Evolutionary conservation across 2,329 filamentous ascomycete species (phyloP).

Genomic region (Metarhizium album): DNA sequence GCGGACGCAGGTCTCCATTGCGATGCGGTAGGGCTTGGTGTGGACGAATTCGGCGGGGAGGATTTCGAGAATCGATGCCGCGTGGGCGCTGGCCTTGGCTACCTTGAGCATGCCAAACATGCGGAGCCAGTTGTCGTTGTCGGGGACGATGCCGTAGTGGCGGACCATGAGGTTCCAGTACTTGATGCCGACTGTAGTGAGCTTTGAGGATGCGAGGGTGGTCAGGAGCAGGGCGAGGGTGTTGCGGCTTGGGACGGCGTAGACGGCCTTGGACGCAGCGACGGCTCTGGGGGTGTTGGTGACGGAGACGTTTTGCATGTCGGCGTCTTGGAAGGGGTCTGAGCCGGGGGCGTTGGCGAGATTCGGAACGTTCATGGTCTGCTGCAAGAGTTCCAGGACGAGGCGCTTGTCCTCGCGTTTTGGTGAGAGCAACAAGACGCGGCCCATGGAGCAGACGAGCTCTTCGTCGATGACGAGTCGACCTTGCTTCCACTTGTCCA

Average conservation of each 20-base stretch:
- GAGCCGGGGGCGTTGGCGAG: conserved; percentile 24
- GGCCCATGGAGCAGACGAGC: conserved; percentile 72
- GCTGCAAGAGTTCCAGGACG: conserved; percentile 64
- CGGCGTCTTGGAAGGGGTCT: conserved; percentile 11
- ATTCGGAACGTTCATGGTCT: conserved; percentile 68
- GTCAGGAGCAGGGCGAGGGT: conserved; percentile 60
- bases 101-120: conserved; percentile 58
- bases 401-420: conserved; percentile 53
- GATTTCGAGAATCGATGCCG: conserved; percentile 45
- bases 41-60: conserved; percentile 36
- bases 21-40: conserved; percentile 54
- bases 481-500: conserved; percentile 64
- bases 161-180: conserved; percentile 72
- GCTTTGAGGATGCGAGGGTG: conserved; percentile 48
- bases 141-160: conserved; percentile 54
- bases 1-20: conserved; percentile 61
- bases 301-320: conserved; percentile 13
- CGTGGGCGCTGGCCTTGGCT: conserved; percentile 53
- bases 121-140: conserved; percentile 57
- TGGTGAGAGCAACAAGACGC: conserved; percentile 57
- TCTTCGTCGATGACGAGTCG: conserved; percentile 64
- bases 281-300: not conserved
- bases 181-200: conserved; percentile 49
- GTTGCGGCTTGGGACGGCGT: conserved; percentile 39
- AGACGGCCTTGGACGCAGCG: conserved; percentile 14